Conservation (phyloP, 1,284 basidiomycete species). For the Cutaneotrichosporon curvatum region DNA sequence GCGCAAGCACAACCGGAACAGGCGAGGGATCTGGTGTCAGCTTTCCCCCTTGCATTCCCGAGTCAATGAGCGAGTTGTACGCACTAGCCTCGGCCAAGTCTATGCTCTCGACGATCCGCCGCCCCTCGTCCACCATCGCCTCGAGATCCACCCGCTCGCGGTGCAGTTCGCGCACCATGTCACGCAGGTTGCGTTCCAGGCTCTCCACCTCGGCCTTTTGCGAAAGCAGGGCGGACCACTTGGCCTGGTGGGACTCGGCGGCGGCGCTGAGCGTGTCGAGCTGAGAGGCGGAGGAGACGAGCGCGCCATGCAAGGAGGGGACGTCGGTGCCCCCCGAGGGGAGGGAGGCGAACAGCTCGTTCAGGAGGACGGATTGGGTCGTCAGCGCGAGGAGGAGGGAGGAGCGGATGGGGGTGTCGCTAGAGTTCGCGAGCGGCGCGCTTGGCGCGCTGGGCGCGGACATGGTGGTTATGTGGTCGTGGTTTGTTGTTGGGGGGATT, state of each 20-base stretch:
- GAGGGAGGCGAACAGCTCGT: slow-evolving; percentile 28
- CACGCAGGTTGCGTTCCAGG: slow-evolving; percentile 25
- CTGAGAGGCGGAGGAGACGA: slow-evolving; percentile 19
- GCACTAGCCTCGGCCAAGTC: slow-evolving; percentile 26
- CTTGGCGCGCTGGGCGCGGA: too few relatives aligned
- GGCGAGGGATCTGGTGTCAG: slow-evolving; percentile 25
- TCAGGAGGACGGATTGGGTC: slow-evolving; percentile 31
- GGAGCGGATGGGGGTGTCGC: slow-evolving; percentile 21
- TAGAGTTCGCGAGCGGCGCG: too few relatives aligned
- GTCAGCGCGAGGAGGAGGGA: slow-evolving; percentile 33
- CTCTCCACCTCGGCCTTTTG: slow-evolving; percentile 24
- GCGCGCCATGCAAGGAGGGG: slow-evolving; percentile 17
- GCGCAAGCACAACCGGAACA: slow-evolving; percentile 26
- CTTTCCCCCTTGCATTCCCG: not conserved
- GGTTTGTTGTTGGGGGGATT: too few relatives aligned
- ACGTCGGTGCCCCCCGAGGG: slow-evolving; percentile 7
- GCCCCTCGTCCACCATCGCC: slow-evolving; percentile 24
- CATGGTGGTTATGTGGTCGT: too few relatives aligned
- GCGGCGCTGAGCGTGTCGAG: slow-evolving; percentile 22
- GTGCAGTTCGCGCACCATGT: slow-evolving; percentile 24
- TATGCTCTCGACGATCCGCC: slow-evolving; percentile 21
- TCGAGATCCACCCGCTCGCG: slow-evolving; percentile 27
- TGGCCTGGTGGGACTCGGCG: slow-evolving; percentile 28
- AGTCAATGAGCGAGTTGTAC: too few relatives aligned
- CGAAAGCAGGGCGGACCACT: slow-evolving; percentile 19